Evolutionary conservation across 2,329 filamentous ascomycete species (phyloP).

Genomic region (Sclerotinia borealis): DNA sequence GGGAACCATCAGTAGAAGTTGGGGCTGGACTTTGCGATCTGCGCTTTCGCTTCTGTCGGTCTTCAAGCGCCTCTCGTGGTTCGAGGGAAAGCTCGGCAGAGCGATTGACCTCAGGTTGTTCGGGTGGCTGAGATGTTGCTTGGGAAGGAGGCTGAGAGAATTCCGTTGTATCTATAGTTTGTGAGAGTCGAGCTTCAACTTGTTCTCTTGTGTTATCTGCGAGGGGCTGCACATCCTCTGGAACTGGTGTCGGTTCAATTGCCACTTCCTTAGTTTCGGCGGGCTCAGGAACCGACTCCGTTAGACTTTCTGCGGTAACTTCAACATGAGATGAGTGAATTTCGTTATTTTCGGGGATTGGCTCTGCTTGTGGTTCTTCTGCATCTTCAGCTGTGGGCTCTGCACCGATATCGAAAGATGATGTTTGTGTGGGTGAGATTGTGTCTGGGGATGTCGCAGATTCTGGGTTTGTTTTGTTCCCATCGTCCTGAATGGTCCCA

Average conservation of each 20-base stretch:
- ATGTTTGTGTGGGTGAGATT: constrained; percentile 17
- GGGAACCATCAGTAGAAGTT: constrained; percentile 45
- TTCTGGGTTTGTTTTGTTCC: constrained; percentile 19
- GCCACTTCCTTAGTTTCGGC: neutral
- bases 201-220: neutral
- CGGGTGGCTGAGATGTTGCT: constrained; percentile 14
- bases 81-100: constrained; percentile 26
- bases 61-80: constrained; percentile 38
- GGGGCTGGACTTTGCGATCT: constrained; percentile 57
- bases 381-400: neutral
- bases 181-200: neutral
- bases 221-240: neutral
- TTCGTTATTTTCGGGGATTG: neutral
- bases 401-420: constrained; percentile 1
- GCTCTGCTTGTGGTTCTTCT: neutral
- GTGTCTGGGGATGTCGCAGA: constrained; percentile 25
- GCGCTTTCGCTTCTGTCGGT: constrained; percentile 60
- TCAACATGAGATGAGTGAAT: neutral
- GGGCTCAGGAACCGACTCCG: constrained; percentile 14
- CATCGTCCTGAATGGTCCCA: constrained; percentile 26
- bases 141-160: constrained; percentile 14
- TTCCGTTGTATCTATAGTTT: constrained; percentile 20
- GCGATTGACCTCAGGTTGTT: constrained; percentile 15
- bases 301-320: neutral
- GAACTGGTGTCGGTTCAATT: neutral